Percentiles rank a stretch among this genome's conserved stretches.
Conservation (phyloP, 805 yeast genomes). For the Ascoidea asiatica region DNA sequence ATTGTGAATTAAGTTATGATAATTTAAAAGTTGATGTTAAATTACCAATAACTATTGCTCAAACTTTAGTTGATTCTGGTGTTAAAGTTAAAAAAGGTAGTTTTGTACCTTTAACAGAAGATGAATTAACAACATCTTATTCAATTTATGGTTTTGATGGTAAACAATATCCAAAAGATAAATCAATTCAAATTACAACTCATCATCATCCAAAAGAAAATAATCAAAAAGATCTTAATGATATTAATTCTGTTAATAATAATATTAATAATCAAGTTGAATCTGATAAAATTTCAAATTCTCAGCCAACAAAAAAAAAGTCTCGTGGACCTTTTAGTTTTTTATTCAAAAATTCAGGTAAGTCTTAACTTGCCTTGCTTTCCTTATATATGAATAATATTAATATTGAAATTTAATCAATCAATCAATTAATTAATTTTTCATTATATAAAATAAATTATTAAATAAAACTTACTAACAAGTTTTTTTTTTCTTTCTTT, state of each 20-base stretch:
- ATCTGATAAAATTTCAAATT: background rate
- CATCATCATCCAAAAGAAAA: constrained; percentile 14
- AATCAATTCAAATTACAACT: constrained; percentile 14
- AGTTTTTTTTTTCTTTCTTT: too few relatives aligned
- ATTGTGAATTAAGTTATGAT: constrained; percentile 20
- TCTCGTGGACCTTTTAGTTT: constrained; percentile 1
- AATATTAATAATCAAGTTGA: background rate
- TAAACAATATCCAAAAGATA: constrained; percentile 10
- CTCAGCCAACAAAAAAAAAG: background rate
- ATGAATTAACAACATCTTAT: constrained; percentile 28
- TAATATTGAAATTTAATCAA: too few relatives aligned
- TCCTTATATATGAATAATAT: too few relatives aligned
- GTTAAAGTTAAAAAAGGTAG: constrained; percentile 34
- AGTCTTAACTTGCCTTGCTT: too few relatives aligned
- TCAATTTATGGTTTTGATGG: constrained; percentile 33
- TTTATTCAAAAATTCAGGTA: constrained; percentile 7
- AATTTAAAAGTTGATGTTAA: constrained; percentile 27
- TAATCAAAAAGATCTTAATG: too few relatives aligned
- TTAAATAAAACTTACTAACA: too few relatives aligned
- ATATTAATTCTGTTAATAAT: too few relatives aligned
- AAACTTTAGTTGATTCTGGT: constrained; percentile 33
- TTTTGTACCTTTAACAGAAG: constrained; percentile 29
- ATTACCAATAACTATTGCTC: constrained; percentile 29
- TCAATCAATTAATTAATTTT: too few relatives aligned
- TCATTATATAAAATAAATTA: too few relatives aligned